These are phyloP conservation scores for Apium graveolens DNA, from an alignment of 129 eudicot genomes.

Conservation along the genomic window DNA sequence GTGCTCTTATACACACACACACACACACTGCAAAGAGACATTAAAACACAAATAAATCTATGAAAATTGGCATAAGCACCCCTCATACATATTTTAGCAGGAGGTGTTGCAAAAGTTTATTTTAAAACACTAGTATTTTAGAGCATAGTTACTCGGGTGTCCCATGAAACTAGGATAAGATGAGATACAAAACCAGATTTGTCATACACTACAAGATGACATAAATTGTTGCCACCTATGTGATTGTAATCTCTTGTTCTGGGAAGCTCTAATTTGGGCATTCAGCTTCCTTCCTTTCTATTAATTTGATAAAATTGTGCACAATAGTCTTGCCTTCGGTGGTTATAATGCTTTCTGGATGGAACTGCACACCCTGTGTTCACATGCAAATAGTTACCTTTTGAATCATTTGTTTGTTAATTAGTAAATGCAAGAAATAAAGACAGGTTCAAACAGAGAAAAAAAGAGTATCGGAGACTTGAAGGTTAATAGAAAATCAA, in stretches of 20 bases:
- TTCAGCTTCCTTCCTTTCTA: constrained; percentile 63
- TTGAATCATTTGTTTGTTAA: not conserved
- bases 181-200: not conserved
- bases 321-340: constrained; percentile 72
- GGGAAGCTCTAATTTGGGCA: constrained; percentile 24
- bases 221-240: not conserved
- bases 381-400: not conserved
- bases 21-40: not conserved
- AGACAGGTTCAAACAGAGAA: not conserved
- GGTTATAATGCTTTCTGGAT: constrained; percentile 95
- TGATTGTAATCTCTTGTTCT: not conserved
- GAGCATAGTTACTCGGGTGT: not conserved
- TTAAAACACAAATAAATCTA: not conserved
- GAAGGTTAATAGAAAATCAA: not conserved
- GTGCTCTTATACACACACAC: not conserved
- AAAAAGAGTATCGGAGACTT: not conserved
- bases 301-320: constrained; percentile 56
- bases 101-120: not conserved
- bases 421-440: not conserved
- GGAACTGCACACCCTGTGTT: constrained; percentile 93
- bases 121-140: not conserved
- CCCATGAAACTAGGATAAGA: not conserved
- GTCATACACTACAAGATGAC: not conserved
- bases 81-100: not conserved
- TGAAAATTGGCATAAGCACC: not conserved